Base-by-base conservation (phyloP, 2,329 filamentous ascomycete species). In the Arthroderma uncinatum region DNA sequence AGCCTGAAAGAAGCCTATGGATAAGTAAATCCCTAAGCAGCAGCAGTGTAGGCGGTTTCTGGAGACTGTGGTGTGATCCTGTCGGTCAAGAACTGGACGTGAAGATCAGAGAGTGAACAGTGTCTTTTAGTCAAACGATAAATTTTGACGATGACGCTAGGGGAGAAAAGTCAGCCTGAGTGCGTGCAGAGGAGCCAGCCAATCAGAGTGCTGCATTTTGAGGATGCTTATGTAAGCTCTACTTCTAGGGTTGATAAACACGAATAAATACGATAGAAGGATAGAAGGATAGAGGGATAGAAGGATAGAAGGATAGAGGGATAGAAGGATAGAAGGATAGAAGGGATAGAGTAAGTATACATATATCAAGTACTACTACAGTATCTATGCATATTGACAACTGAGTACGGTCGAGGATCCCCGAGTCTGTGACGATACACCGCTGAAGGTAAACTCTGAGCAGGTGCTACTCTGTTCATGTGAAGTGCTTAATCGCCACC, bases 121-220 rank as follows among this genome's bases (percentile, higher is more conserved):
- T 55, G 54, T 59, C 59, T 58, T 57, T 53, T 25, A 39, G 30
- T 10, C 42, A 55, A 58, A 59, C 48, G 54, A 62, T 58, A 62
- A 63, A 63, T 63, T 64, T 62, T 59, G 58, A 48, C 54, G 58
- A 61, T 60, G 61, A 62, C 58, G 61, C 62, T 62, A 61, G 52
- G 56, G 55, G 30, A 48, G 33, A 48, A 48, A 58, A 60, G 58
- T 59, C 58, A 58, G 55, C 52, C 56, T 58, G 50, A 60, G 59
- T 61, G 55, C 57, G 59, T 55, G 37, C 42, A 56, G 57, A 40
- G 57, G 36, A 23, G n/a, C 19, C 48, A 55, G 44, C 57, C 59
- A 58, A 61, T 53, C 50, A 53, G 16, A 14, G 16, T 19, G 9
- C 40, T 1, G 10, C 1, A 7, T 25, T 5, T 6, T 10, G 2